These are phyloP conservation scores for Cystobasidium pallidum DNA, from an alignment of 1,284 basidiomycete genomes.

Conservation along the genomic window DNA sequence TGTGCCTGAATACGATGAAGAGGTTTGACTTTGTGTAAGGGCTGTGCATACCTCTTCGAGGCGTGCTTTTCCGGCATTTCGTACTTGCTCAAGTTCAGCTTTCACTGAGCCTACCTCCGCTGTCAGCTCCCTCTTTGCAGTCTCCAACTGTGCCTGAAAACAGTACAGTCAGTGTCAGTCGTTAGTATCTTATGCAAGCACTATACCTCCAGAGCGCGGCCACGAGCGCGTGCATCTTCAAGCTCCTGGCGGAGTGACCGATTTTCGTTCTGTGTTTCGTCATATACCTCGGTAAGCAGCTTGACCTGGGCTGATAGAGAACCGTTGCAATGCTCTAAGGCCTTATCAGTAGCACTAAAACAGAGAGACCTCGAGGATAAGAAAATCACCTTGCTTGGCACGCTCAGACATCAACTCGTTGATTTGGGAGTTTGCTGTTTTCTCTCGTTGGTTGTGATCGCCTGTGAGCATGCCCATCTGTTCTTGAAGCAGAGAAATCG, in stretches of 20 bases:
- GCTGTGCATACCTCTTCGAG: background rate
- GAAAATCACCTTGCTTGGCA: background rate
- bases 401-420: background rate
- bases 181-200: no score
- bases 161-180: background rate
- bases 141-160: background rate
- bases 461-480: background rate
- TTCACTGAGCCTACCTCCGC: background rate
- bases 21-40: background rate
- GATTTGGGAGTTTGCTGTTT: background rate
- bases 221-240: background rate
- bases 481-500: background rate
- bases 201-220: background rate
- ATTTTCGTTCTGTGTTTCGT: background rate
- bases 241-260: background rate
- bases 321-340: background rate
- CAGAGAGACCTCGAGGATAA: no score
- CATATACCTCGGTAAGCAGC: background rate
- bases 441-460: background rate
- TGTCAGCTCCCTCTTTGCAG: background rate
- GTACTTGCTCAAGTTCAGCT: background rate
- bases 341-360: background rate
- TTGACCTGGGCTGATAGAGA: background rate
- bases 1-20: background rate
- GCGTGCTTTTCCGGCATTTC: background rate